Evolutionary conservation across 1,139 yeast genomes (phyloP), one percentile per base, ranked within the genome.

Genomic region (Blastobotrys buckinghamii): DNA sequence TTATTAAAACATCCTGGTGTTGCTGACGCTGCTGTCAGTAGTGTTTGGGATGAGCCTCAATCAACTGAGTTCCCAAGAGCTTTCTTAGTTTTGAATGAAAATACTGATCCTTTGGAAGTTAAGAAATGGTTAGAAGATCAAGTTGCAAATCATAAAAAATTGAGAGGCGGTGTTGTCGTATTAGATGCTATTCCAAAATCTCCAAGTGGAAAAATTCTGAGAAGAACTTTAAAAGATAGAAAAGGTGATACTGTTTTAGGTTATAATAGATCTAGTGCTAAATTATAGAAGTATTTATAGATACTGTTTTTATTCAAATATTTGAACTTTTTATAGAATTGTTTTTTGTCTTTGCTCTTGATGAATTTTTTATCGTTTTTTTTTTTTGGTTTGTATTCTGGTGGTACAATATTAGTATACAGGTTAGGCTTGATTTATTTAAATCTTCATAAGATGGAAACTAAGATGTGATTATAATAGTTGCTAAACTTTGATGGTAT

Each of bases 1-100:
- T 79, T 84, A 54, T 68, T 84, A 39, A 70, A 82, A 9, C 60
- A 65, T 48, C 62, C 65, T n/a, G 50, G 53, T 17, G 67, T 68
- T 12, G 55, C 55, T 3, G 72, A 68, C 50, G 60, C 57, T 2
- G 73, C 72, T 0, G 73, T 68, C 6, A 59, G 61, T 36, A 73
- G 72, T 6, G 59, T 65, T 22, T 52, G 51, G 47, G 60, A 59
- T 41, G 58, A 57, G 9, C 62, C 62, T 6, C 59, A 60, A 39
- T 68, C 67, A 1, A 66, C 70, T 9, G 72, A 68, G 53, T 58
- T 56, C 36, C 72, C 73, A 9, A 59, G 73, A 5, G 72, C 72
- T 0, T 68, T 54, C 50, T 53, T 68, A 9, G 70, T 64, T 6
- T 55, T 68, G 30, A 53, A 52, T 17, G 55, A 53, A 10, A 39